phyloP scores from a whole-genome alignment of 1,284 basidiomycete species.

The Calocybe gambosa region DNA sequence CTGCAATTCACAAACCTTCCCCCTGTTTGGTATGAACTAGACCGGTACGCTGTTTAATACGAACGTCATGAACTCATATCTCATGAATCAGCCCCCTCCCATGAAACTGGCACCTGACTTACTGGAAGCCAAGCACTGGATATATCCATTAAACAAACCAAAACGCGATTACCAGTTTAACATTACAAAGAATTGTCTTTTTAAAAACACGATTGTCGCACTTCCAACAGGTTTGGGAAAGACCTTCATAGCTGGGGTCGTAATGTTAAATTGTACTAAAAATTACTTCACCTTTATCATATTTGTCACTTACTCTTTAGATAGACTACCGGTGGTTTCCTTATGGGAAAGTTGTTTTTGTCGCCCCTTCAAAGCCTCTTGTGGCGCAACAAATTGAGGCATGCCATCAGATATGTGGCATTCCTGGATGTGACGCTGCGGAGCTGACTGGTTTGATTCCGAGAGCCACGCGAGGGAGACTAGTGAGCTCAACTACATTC shows the following conservation, averaged over 20 bases:
- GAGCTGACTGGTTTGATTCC: conserved; percentile 81
- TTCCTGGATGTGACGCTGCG: conserved; percentile 81
- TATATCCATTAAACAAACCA: conserved; percentile 87
- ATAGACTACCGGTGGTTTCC: conserved; percentile 92
- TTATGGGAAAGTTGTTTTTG: conserved; percentile 88
- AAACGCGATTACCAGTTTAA: conserved; percentile 96
- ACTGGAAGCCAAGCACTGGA: conserved; percentile 81
- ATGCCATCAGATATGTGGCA: conserved; percentile 91
- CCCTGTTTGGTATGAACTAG: background rate
- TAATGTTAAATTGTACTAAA: conserved; percentile 87
- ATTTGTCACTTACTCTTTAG: background rate
- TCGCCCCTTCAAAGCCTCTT: conserved; percentile 93
- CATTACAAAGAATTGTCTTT: conserved; percentile 82
- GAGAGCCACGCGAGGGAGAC: conserved; percentile 43
- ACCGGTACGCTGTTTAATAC: conserved; percentile 17
- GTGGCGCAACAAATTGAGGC: conserved; percentile 94
- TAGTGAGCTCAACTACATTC: conserved; percentile 42
- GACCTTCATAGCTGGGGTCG: conserved; percentile 95
- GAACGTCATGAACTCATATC: conserved; percentile 17
- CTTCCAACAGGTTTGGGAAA: conserved; percentile 97
- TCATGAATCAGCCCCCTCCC: conserved; percentile 48
- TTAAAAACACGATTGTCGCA: conserved; percentile 92
- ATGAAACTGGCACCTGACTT: conserved; percentile 76
- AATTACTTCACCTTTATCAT: background rate
- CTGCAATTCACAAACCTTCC: background rate